Conservation (phyloP, 2,329 filamentous ascomycete species). For the Aspergillus quadrilineatus region DNA sequence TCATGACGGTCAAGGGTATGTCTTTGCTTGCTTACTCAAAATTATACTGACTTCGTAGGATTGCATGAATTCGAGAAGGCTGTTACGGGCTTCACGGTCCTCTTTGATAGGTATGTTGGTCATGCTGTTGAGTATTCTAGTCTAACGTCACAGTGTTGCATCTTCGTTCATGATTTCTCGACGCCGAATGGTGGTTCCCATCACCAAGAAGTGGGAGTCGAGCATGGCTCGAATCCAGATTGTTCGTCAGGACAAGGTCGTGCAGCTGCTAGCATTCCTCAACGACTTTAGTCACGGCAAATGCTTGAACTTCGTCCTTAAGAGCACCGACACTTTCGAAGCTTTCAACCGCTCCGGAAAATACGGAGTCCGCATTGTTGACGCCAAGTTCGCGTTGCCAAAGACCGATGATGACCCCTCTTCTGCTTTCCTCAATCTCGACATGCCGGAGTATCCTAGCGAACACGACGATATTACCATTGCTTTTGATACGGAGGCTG, state of each 20-base stretch:
- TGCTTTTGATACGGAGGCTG: conserved; percentile 74
- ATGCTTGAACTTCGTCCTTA: conserved; percentile 85
- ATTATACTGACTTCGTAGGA: conserved; percentile 45
- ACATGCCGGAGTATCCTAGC: conserved; percentile 82
- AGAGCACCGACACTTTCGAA: conserved; percentile 81
- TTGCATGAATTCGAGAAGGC: conserved; percentile 77
- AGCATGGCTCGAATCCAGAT: conserved; percentile 77
- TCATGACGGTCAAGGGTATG: conserved; percentile 54
- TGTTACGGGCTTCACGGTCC: conserved; percentile 75
- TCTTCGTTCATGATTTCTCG: conserved; percentile 77
- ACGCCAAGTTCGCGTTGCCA: conserved; percentile 86
- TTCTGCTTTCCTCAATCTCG: conserved; percentile 76
- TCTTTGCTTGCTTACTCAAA: neutral
- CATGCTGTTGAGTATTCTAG: neutral
- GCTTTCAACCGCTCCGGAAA: conserved; percentile 64
- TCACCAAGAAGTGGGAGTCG: conserved; percentile 93
- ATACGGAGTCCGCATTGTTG: conserved; percentile 73
- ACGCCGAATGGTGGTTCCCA: conserved; percentile 83
- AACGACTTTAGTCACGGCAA: conserved; percentile 82
- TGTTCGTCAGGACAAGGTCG: conserved; percentile 69
- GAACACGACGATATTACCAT: conserved; percentile 92
- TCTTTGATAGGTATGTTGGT: conserved; percentile 61
- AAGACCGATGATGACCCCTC: conserved; percentile 53
- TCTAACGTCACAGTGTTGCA: conserved; percentile 52
- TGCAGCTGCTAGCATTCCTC: conserved; percentile 83